Conservation (phyloP, 2,329 filamentous ascomycete species). For the Rutstroemia sydowiana region DNA sequence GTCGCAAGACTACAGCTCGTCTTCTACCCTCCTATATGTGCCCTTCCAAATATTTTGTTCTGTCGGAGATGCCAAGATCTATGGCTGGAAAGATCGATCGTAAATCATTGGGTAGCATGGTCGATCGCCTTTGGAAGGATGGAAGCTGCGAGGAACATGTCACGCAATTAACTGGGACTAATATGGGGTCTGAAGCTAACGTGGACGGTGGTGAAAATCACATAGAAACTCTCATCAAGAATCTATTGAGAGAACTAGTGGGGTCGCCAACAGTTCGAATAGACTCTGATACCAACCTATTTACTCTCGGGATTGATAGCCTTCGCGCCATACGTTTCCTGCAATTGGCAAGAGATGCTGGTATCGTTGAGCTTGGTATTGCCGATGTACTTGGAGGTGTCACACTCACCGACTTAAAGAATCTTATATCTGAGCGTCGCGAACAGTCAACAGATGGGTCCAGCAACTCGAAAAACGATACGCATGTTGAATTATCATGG, state of each 20-base stretch:
- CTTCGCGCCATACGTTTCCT: not conserved
- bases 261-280: not conserved
- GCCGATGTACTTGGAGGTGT: slow-evolving; percentile 1
- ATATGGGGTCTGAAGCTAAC: not conserved
- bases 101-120: not conserved
- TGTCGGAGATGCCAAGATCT: slow-evolving; percentile 1
- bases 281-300: not conserved
- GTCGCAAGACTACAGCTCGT: not conserved
- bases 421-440: not conserved
- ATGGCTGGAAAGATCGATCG: slow-evolving; percentile 5
- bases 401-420: not conserved
- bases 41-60: not conserved
- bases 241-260: not conserved
- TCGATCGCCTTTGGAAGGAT: not conserved
- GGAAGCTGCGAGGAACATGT: not conserved
- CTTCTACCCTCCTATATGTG: not conserved
- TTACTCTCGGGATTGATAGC: slow-evolving; percentile 1
- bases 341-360: not conserved
- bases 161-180: not conserved
- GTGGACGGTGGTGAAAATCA: not conserved
- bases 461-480: not conserved
- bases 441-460: not conserved
- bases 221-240: not conserved
- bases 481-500: not conserved
- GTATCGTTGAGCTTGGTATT: not conserved